Evolutionary conservation across 768 basidiomycete species (phyloP), one percentile per base, ranked within the genome.

Genomic region (Cubamyces sp.): DNA sequence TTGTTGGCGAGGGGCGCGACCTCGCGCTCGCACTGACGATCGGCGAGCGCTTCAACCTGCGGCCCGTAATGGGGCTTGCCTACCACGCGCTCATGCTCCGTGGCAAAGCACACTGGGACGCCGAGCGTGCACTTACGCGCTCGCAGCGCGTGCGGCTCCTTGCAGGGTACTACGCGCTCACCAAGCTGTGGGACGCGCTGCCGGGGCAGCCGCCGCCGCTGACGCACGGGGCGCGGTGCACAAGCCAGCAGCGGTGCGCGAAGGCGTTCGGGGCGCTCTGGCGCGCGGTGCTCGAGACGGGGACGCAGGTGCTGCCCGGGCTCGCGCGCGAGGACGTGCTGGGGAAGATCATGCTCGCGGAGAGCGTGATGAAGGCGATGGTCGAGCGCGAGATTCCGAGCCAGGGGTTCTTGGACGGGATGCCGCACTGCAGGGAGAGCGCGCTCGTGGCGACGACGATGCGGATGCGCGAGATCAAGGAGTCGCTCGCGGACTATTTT

Each of bases 21-120:
- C 75, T 83, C 23, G 75, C 76, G 5, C 74, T 79, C 5, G 79
- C 83, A 18, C 78, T 80, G 30, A 72, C 73, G 18, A 74, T 81
- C 54, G 81, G 81, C 42, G 83, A 84, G 64, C 77, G 81, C 42
- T 76, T 81, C 39, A 79, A 78, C 54, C 68, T 84, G 47, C 76
- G 79, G 14, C 69, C 73, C 25, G 75, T 84, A 19, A 75, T 80
- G 62, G 83, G 82, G 14, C 73, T 78, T 63, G 81, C 82, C 18
- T 86, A 84, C 64, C 78, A 82, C 57, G 74, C 78, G 42, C 80
- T 84, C 78, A 75, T 85, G 70, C 73, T 83, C 16, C 79, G 80
- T 66, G 84, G 83, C 16, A 76, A 79, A 41, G 74, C 80, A 26
- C 71, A 72, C 23, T 85, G 84, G 83, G 79, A 80, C 51, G 62